A percentile compares a stretch with the other conserved stretches of the same genome.
Conservation (phyloP, 306 rosid genomes). For the Vigna reflexopilosa region DNA sequence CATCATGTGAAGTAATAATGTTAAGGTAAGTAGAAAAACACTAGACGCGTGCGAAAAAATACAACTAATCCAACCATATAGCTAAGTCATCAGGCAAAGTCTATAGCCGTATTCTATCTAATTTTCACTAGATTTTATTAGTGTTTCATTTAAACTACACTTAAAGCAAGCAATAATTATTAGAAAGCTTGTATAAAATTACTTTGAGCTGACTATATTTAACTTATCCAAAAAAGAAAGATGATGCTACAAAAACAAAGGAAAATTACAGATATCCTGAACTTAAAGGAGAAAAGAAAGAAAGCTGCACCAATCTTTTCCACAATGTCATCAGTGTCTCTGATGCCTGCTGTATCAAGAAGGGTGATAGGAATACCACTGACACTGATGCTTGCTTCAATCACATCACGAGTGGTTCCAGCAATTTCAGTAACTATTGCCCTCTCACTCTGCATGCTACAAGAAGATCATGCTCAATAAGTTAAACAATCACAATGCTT, state of each 20-base stretch:
- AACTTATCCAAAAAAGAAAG: background rate
- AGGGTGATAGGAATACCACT: conserved; percentile 89
- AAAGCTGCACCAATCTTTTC: conserved; percentile 83
- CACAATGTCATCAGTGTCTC: conserved; percentile 93
- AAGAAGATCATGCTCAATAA: conserved; percentile 59
- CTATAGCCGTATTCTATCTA: background rate
- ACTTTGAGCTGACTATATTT: background rate
- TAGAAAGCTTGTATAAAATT: background rate
- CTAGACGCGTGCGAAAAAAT: conserved; percentile 22
- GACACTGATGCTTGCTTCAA: conserved; percentile 85
- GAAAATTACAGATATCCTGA: background rate
- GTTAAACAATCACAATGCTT: conserved; percentile 38
- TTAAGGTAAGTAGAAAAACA: conserved; percentile 23
- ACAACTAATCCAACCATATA: conserved; percentile 2
- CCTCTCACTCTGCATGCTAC: conserved; percentile 99
- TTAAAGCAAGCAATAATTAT: conserved; percentile 2
- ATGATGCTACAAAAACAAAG: background rate
- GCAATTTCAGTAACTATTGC: conserved; percentile 98
- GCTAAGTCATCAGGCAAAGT: conserved; percentile 10
- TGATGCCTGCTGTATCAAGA: conserved; percentile 97
- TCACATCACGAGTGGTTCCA: conserved; percentile 97
- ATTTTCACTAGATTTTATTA: conserved; percentile 18
- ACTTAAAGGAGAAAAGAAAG: conserved; percentile 27
- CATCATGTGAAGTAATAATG: conserved; percentile 7
- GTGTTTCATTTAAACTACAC: conserved; percentile 9